Base-by-base conservation (phyloP, 768 basidiomycete genomes). In the Ramaria sp. region DNA sequence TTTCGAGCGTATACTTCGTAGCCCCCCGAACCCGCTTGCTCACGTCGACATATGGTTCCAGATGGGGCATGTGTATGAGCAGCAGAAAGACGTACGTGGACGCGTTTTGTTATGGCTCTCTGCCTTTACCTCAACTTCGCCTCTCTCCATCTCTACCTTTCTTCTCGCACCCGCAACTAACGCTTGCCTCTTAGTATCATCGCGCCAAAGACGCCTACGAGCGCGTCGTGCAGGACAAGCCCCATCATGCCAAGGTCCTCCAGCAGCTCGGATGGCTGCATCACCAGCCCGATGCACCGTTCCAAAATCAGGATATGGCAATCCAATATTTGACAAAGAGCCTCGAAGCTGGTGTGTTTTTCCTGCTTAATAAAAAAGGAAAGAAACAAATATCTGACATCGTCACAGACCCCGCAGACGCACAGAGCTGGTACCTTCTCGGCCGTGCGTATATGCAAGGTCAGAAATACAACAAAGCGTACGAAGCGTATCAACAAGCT, bases 11-110 rank as follows among this genome's bases (percentile, higher is more conserved):
- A 98, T 99, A 59, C 82, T 98, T 51, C 87, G 88, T 58, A 94
- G 89, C 64, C 96, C 96, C 3, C 96, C 95, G 32, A 85, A 83
- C 59, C 96, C 96, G 1, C 82, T 99, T 30, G 95, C 94, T 15
- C 88, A 94, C 61, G 88, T 92, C 54, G 96, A 99, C 61, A 98
- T 99, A 59, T 98, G 94, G 93, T 98, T 98, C 81, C 96, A 99
- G 71, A 96, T 99, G 57, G 96, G 96, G 2, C 96, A 98, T 64
- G 95, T 98, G 18, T 92, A 89, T 62, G 96, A 98, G 69, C 94
- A 96, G 65, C 90, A 95, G 68, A 87, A 92, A 70, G 93, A 98
- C 66, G 94, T 94, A 66, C 69, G 80, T 34, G 3, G 32, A 9
- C 7, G 8, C 5, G 30, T 36, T 42, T 41, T 45, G 55, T 30